phyloP scores from a whole-genome alignment of 2,329 filamentous ascomycete genomes.

The Thyridium curvatum region DNA sequence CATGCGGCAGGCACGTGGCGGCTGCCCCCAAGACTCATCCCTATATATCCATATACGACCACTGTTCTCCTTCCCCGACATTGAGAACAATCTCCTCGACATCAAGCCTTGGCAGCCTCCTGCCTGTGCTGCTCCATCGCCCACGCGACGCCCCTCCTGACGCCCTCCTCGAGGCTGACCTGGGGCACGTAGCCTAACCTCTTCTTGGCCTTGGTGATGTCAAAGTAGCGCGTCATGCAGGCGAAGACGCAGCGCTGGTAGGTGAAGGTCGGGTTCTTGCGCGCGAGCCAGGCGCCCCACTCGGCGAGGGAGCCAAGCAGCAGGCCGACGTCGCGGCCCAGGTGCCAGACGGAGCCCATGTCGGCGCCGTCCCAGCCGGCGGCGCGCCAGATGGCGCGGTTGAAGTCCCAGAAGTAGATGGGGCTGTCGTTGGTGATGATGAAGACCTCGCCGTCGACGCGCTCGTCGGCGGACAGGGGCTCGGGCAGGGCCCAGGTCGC shows the following conservation, averaged over 20 bases:
- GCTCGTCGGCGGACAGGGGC: slow-evolving; percentile 63
- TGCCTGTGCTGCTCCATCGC: slow-evolving; percentile 44
- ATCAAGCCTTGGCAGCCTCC: slow-evolving; percentile 8
- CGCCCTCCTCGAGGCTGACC: slow-evolving; percentile 59
- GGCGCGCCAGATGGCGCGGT: slow-evolving; percentile 67
- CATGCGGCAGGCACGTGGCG: too few species aligned
- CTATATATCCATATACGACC: too few species aligned
- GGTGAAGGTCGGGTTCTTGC: slow-evolving; percentile 51
- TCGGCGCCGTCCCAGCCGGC: slow-evolving; percentile 44
- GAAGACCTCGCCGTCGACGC: slow-evolving; percentile 79
- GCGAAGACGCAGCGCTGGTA: slow-evolving; percentile 58
- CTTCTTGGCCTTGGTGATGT: slow-evolving; percentile 67
- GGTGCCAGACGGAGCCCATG: slow-evolving; percentile 47
- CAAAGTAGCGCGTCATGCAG: slow-evolving; percentile 72
- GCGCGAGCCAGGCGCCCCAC: slow-evolving; percentile 38
- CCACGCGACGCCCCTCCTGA: slow-evolving; percentile 47
- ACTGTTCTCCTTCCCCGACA: neutral
- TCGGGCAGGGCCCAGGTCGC: slow-evolving; percentile 48
- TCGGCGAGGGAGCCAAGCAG: slow-evolving; percentile 48
- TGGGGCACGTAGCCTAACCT: slow-evolving; percentile 65
- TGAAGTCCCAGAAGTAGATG: slow-evolving; percentile 87
- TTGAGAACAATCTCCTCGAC: too few species aligned
- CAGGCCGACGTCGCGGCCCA: slow-evolving; percentile 46
- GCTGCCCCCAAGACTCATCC: too few species aligned
- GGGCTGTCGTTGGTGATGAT: slow-evolving; percentile 87